A percentile compares a stretch with the other conserved stretches of the same genome.
phyloP scores from a whole-genome alignment of 2,329 filamentous ascomycete species.

The Aulographum hederae region DNA sequence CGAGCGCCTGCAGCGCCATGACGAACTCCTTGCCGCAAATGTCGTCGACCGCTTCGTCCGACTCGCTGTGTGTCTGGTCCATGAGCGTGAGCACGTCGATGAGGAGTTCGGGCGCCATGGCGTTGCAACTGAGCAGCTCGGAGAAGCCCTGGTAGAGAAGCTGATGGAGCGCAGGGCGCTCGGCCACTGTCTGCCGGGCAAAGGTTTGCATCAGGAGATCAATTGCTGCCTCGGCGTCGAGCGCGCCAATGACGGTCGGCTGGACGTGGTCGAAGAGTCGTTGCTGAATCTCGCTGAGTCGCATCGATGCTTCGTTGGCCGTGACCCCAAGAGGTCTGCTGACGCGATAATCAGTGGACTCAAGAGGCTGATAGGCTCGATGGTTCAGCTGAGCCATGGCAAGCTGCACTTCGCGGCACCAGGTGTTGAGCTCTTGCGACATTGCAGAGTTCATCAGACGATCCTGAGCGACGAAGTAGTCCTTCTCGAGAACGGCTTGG shows the following conservation, averaged over 20 bases:
- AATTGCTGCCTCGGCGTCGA: constrained; percentile 64
- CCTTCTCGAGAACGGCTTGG: constrained; percentile 59
- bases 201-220: constrained; percentile 57
- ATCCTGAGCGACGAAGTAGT: constrained; percentile 55
- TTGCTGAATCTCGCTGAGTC: constrained; percentile 64
- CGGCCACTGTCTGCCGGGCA: constrained; percentile 19
- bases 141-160: constrained; percentile 55
- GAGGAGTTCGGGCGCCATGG: constrained; percentile 38
- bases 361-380: constrained; percentile 35
- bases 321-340: constrained; percentile 19
- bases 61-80: constrained; percentile 28
- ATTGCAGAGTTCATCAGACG: constrained; percentile 54
- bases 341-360: not conserved
- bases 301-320: constrained; percentile 43
- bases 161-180: constrained; percentile 46
- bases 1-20: constrained; percentile 44
- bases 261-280: constrained; percentile 53
- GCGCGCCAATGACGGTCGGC: constrained; percentile 47
- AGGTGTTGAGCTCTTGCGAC: constrained; percentile 58
- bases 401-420: constrained; percentile 86
- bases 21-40: constrained; percentile 48
- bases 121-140: constrained; percentile 51
- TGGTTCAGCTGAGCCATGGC: constrained; percentile 66
- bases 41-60: constrained; percentile 15
- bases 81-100: constrained; percentile 72